Evolutionary conservation across 163 green algal genomes (phyloP).

Genomic region (Prototheca wickerhamii): DNA sequence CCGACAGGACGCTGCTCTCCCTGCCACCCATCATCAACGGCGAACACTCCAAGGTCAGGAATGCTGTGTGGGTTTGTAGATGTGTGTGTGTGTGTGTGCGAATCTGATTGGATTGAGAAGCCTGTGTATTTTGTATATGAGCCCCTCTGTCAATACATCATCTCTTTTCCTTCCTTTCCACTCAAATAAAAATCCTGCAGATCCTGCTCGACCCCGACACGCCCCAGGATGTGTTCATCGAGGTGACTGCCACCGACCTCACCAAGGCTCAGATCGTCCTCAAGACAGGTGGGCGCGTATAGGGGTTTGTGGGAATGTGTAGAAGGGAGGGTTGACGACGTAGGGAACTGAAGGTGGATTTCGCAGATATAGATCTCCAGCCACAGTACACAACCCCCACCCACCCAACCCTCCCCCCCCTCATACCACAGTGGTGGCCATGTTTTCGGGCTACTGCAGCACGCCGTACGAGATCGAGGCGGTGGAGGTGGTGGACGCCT

Average conservation of each 20-base stretch:
- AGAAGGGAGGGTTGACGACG: constrained; percentile 11
- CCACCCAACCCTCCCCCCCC: no score
- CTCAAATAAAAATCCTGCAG: no score
- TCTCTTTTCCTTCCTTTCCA: no score
- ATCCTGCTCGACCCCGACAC: background rate
- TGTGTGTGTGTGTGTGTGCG: no score
- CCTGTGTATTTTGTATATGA: no score
- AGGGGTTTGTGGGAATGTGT: constrained; percentile 51
- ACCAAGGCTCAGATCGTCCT: constrained; percentile 91
- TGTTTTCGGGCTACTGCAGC: constrained; percentile 83
- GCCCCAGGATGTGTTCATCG: constrained; percentile 92
- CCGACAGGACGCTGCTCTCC: constrained; percentile 78
- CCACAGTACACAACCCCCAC: no score
- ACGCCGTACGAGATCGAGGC: constrained; percentile 84
- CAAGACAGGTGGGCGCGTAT: constrained; percentile 50
- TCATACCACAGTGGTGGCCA: constrained; percentile 50
- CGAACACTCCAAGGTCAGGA: constrained; percentile 42
- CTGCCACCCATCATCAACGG: constrained; percentile 99
- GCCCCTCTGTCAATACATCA: no score
- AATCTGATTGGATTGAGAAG: no score
- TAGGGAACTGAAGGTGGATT: no score
- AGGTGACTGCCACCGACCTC: constrained; percentile 94
- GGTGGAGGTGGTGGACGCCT: constrained; percentile 82
- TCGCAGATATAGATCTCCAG: no score
- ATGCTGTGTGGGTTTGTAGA: background rate